Base-by-base conservation (phyloP, 1,139 yeast genomes). In the Saccharomyces hybrid region DNA sequence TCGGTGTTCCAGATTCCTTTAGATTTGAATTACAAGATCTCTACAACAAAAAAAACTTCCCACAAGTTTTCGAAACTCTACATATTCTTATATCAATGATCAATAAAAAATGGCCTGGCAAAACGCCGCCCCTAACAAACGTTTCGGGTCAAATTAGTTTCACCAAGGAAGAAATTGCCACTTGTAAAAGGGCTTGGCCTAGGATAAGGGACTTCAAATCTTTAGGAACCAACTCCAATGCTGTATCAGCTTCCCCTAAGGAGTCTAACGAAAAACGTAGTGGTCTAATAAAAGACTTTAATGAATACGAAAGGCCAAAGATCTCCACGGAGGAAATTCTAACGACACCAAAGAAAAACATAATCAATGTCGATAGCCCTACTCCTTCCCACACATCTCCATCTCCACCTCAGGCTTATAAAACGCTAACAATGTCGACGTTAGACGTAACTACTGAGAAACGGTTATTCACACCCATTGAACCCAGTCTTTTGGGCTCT, bases 21-120 rank as follows among this genome's bases (percentile, higher is more conserved):
- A 78, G 89, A 50, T 93, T 93, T 67, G 98, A 91, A 68, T 78
- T 91, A 56, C 90, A 96, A 1, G 99, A 93, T 71, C 76, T 93
- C 48, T 95, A 90, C 71, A 98, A 93, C 68, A 87, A 88, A 64
- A 91, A 90, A 64, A 88, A 93, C 65, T 81, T 91, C 24, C 98
- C 99, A 21, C 91, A 89, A 66, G 98, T 95, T 24, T 87, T 95
- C 71, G 91, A 90, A 69, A 90, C 98, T 64, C 75, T 93, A 47
- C 97, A 93, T 72, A 96, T 97, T 1, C 75, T 93, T 63, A 84
- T 93, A 49, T 70, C 83, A 83, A 73, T 77, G 84, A 62, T 81
- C 81, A 70, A 65, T 74, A 75, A 75, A 72, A 74, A 68, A 75
- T 56, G 71, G 75, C 62, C 65, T 29, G 55, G 62, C 3, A 62